phyloP scores from a whole-genome alignment of 106 monocot species.

The Narthecium ossifragum region DNA sequence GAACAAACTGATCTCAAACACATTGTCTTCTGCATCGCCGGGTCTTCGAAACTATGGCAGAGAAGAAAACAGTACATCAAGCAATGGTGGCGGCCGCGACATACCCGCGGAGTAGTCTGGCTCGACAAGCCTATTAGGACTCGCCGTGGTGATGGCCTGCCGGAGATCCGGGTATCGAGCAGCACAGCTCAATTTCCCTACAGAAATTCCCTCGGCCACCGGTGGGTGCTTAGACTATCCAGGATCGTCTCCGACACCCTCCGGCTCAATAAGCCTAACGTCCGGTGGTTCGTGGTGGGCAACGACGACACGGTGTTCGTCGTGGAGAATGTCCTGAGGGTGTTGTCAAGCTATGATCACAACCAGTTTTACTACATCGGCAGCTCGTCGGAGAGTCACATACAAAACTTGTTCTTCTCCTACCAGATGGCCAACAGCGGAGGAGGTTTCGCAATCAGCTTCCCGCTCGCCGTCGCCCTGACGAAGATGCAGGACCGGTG shows the following conservation, averaged over 20 bases:
- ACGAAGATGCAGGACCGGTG: conserved; percentile 11
- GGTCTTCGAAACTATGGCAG: neutral
- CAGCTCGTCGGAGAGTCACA: conserved; percentile 10
- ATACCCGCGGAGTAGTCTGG: conserved; percentile 1
- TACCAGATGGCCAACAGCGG: conserved; percentile 20
- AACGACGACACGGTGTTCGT: conserved; percentile 15
- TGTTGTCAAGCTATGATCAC: conserved; percentile 5
- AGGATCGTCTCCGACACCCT: conserved; percentile 5
- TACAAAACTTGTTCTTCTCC: conserved; percentile 18
- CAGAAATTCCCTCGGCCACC: neutral
- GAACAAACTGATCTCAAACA: neutral
- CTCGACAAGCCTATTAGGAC: neutral
- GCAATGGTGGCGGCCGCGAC: conserved; percentile 2
- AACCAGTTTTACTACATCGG: conserved; percentile 10
- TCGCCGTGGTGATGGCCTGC: conserved; percentile 17
- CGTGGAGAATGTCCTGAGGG: neutral
- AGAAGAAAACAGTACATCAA: conserved; percentile 3
- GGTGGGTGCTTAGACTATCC: neutral
- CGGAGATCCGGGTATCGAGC: conserved; percentile 20
- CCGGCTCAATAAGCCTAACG: neutral
- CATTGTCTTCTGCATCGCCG: conserved; percentile 8
- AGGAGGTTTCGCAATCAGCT: conserved; percentile 10
- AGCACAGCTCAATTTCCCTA: conserved; percentile 6
- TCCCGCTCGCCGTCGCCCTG: conserved; percentile 4
- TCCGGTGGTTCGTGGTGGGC: conserved; percentile 12